Base-by-base conservation (phyloP, 139 green algal genomes). In the Chlorella sp. region DNA sequence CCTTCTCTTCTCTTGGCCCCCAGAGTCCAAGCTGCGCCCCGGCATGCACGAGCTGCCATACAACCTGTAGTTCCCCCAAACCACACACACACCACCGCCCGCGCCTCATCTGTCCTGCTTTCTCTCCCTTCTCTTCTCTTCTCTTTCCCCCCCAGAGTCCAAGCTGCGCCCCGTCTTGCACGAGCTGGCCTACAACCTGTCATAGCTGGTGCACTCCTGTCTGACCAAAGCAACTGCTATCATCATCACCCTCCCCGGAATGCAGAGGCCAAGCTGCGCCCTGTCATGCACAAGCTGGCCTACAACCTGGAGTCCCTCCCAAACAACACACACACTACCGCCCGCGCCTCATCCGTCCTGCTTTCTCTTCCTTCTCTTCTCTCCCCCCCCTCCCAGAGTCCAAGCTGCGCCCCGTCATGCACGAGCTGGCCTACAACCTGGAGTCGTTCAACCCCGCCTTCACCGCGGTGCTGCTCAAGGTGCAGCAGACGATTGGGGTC, bases 401-500 rank as follows among this genome's bases (percentile, higher is more conserved):
- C 16, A 94, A 95, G 69, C 93, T 98, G 88, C 89, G 90, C 42
- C 95, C 96, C 12, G 96, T 98, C n/a, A 97, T 98, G 92, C 92
- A 94, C 60, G 97, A 98, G 95, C 95, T 98, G 79, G 96, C 95
- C 26, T 98, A 96, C 93, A 99, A 99, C 92, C 93, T 99, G 87
- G 97, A 99, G 95, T 97, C 96, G 2, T 99, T 99, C 96, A 99
- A 99, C 93, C 97, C 97, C 37, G 96, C 96, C 87, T 99, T 99
- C 91, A 97, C 97, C 28, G 94, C 94, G n/a, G 95, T 96, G 75
- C 89, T 99, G 86, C 95, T 99, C 40, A 94, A 94, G 93, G 96
- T 97, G 36, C 91, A 93, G 83, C 88, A 90, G 86, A 98, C 93
- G 78, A 97, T 99, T 87, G 97, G 97, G 24, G 37, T 90, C 68